Percentiles rank a stretch among this genome's conserved stretches.
These are phyloP conservation scores for Metschnikowia lunata DNA, from an alignment of 805 yeast genomes.

Conservation along the genomic window DNA sequence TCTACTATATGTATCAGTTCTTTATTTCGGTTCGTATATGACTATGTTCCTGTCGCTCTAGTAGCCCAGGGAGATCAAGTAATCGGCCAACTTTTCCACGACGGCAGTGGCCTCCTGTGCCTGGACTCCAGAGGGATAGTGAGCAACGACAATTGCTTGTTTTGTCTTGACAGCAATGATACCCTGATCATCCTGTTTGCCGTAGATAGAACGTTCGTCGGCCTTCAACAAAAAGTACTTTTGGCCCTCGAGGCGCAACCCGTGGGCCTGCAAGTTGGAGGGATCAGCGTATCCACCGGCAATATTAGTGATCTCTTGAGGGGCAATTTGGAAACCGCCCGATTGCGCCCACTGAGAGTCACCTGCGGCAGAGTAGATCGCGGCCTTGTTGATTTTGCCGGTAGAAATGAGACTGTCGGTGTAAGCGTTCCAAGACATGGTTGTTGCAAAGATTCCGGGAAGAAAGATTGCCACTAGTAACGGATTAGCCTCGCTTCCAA, in stretches of 20 bases:
- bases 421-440: constrained; percentile 62
- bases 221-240: constrained; percentile 87
- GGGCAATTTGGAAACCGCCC: constrained; percentile 57
- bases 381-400: constrained; percentile 84
- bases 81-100: constrained; percentile 94
- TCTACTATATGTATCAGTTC: too few relatives aligned
- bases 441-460: not conserved
- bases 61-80: constrained; percentile 82
- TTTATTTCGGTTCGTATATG: too few relatives aligned
- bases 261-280: constrained; percentile 72
- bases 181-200: constrained; percentile 86
- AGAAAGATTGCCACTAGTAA: too few relatives aligned
- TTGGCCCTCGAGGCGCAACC: constrained; percentile 78
- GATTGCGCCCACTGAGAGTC: constrained; percentile 92
- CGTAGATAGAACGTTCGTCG: constrained; percentile 90
- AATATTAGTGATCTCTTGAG: constrained; percentile 67
- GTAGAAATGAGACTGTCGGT: constrained; percentile 89
- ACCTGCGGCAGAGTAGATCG: constrained; percentile 90
- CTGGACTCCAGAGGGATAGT: constrained; percentile 84
- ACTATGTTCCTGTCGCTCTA: constrained; percentile 25
- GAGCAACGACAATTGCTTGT: constrained; percentile 91
- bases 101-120: constrained; percentile 94
- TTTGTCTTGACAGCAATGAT: constrained; percentile 87
- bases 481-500: not conserved
- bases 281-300: constrained; percentile 82